Base-by-base conservation (phyloP, 2,329 filamentous ascomycete genomes). In the Endocalyx cinctus region DNA sequence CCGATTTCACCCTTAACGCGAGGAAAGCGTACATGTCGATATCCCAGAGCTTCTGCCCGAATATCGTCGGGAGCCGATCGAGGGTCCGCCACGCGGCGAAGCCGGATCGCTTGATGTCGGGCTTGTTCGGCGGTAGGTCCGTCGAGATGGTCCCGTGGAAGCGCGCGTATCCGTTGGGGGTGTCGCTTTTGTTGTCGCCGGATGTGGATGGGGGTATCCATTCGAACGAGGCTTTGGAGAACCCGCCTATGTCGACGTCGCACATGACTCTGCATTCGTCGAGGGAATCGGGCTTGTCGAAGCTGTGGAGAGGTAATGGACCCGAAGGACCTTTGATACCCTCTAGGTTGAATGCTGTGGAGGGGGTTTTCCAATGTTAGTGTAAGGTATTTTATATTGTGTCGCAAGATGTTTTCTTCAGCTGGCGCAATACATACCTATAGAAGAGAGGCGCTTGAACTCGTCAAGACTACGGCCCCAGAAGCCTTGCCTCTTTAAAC, bases 141-240 rank as follows among this genome's bases (percentile, higher is more conserved):
- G 83, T 94, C 3, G 87, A 95, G 55, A 98, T 97, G 36, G 59
- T 77, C 44, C 92, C 92, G 63, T 89, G 79, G 66, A 97, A 98
- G 40, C 83, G 77, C 13, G 81, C 79, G 62, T 94, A 85, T 18
- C 48, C 39, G 25, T 44, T 15, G 20, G n/a, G 20, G 20, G 20
- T 8, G 39, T 31, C 39, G 12, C 44, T 32, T 18, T 42, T 17
- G 25, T 30, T 19, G 38, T 31, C 37, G 17, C 58, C 51, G 14
- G 48, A 19, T 27, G 29, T 13, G 33, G 19, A 37, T 39, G 31
- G 25, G 42, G 37, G 36, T 37, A 43, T 32, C 46, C 46, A 52
- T 35, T 53, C 51, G 39, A 97, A 69, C 27, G 76, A 65, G 26
- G 79, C 83, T 13, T 75, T 76, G 20, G 89, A 95, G 64, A 78